These are phyloP conservation scores for Cardamine resedifolia DNA, from an alignment of 345 rosid species.

Conservation along the genomic window DNA sequence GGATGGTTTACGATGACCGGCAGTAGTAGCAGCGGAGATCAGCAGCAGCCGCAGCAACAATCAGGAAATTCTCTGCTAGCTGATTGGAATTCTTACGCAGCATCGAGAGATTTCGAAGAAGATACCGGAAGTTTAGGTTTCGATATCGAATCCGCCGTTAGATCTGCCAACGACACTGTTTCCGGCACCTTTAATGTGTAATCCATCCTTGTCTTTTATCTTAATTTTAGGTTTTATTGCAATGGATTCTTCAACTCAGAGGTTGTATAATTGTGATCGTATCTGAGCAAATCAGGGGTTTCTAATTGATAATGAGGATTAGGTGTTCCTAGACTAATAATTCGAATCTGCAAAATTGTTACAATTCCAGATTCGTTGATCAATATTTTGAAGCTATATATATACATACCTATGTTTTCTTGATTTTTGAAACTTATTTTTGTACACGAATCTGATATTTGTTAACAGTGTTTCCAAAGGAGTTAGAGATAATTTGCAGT, in stretches of 20 bases:
- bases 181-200: slow-evolving; percentile 18
- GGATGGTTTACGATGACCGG: slow-evolving; percentile 13
- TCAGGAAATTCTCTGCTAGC: not conserved
- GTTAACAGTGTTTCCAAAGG: slow-evolving; percentile 65
- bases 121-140: not conserved
- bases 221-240: not conserved
- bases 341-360: not conserved
- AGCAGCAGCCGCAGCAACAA: not conserved
- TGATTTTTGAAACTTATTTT: not conserved
- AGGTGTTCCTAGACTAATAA: not conserved
- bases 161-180: slow-evolving; percentile 15
- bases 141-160: slow-evolving; percentile 15
- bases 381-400: not conserved
- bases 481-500: slow-evolving; percentile 69
- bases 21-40: slow-evolving; percentile 7
- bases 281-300: not conserved
- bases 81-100: slow-evolving; percentile 13
- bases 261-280: not conserved
- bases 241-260: not conserved
- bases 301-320: not conserved
- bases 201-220: not conserved
- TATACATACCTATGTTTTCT: too few species aligned
- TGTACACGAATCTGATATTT: not conserved
- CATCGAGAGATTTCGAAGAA: slow-evolving; percentile 3
- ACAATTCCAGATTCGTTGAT: slow-evolving; percentile 8